Evolutionary conservation across 208 protist species (phyloP).

Genomic region (Herpetomonas samuelpessoai): DNA sequence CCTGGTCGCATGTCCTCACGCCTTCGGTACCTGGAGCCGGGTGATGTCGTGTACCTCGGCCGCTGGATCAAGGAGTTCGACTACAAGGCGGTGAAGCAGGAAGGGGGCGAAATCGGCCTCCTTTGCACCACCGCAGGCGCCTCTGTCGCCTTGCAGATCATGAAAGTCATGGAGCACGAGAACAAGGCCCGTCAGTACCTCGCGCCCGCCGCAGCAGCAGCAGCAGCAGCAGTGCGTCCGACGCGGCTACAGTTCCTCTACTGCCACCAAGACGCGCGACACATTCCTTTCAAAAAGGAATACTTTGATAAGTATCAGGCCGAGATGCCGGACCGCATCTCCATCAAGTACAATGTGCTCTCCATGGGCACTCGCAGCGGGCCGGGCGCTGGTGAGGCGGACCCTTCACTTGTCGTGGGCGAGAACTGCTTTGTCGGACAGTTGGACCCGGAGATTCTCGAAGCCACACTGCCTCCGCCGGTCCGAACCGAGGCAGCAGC

Average conservation of each 20-base stretch:
- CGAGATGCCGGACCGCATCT: slow-evolving; percentile 39
- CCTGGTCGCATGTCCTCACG: slow-evolving; percentile 76
- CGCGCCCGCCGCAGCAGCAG: too few relatives aligned
- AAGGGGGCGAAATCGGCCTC: slow-evolving; percentile 47
- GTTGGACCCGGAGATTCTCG: slow-evolving; percentile 61
- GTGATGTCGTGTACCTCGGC: slow-evolving; percentile 76
- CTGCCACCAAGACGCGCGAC: slow-evolving; percentile 49
- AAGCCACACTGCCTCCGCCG: slow-evolving; percentile 42
- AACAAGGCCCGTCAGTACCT: slow-evolving; percentile 16
- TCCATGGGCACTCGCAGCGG: slow-evolving; percentile 12
- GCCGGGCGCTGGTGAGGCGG: slow-evolving; percentile 3
- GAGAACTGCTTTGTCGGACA: slow-evolving; percentile 68
- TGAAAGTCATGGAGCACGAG: slow-evolving; percentile 66
- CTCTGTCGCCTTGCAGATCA: slow-evolving; percentile 80
- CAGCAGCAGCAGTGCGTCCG: not conserved
- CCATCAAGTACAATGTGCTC: slow-evolving; percentile 66
- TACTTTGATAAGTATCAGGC: slow-evolving; percentile 39
- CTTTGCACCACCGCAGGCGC: slow-evolving; percentile 75
- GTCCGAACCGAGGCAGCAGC: slow-evolving; percentile 11
- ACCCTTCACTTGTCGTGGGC: slow-evolving; percentile 13
- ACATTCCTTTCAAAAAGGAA: slow-evolving; percentile 58
- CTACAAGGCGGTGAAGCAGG: slow-evolving; percentile 42
- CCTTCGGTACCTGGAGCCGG: slow-evolving; percentile 63
- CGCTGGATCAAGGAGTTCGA: slow-evolving; percentile 85
- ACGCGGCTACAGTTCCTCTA: slow-evolving; percentile 68